Conservation (phyloP, 768 basidiomycete genomes). For the Hypholoma fasciculare region DNA sequence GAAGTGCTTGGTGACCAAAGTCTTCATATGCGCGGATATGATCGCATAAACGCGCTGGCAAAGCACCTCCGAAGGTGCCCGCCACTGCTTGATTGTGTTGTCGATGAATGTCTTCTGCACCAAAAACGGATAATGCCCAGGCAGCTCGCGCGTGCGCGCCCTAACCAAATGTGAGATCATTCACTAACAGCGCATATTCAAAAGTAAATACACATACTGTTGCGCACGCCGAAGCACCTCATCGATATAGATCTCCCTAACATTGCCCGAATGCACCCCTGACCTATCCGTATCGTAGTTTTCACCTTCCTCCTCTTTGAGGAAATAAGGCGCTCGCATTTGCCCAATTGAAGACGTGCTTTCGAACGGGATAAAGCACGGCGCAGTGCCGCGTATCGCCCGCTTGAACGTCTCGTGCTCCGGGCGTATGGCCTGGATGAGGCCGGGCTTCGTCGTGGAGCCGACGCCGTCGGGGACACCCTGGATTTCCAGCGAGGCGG, state of each 20-base stretch:
- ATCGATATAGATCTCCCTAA: conserved; percentile 42
- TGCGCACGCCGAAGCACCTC: conserved; percentile 48
- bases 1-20: conserved; percentile 52
- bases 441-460: conserved; percentile 29
- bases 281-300: neutral
- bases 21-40: conserved; percentile 38
- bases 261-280: neutral
- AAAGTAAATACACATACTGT: conserved; percentile 34
- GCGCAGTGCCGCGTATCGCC: conserved; percentile 35
- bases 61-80: conserved; percentile 42
- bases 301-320: conserved; percentile 33
- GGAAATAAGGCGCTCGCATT: conserved; percentile 32
- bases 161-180: conserved; percentile 29
- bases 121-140: conserved; percentile 64
- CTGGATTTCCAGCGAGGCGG: conserved; percentile 46
- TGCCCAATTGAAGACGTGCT: neutral
- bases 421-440: conserved; percentile 57
- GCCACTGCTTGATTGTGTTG: conserved; percentile 47
- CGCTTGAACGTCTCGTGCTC: conserved; percentile 46
- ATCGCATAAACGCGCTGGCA: conserved; percentile 38
- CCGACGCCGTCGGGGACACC: conserved; percentile 45
- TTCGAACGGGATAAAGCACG: conserved; percentile 47
- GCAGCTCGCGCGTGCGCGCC: conserved; percentile 70
- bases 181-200: no score
- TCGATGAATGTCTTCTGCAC: conserved; percentile 54